Conservation (phyloP, 129 eudicot genomes). For the Oenanthe sinensis region DNA sequence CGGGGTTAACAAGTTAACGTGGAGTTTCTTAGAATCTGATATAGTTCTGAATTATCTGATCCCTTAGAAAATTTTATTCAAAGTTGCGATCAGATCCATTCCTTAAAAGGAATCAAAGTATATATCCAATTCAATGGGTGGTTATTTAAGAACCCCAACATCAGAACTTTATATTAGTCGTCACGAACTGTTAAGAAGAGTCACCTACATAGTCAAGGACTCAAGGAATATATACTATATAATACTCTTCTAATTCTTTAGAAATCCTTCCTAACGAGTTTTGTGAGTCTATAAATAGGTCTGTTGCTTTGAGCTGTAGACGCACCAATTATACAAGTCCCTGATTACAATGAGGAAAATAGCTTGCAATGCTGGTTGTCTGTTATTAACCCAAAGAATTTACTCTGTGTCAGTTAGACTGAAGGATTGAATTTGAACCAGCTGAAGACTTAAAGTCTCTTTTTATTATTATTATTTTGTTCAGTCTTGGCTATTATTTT, state of each 20-base stretch:
- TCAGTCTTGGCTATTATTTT: background rate
- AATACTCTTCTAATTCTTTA: background rate
- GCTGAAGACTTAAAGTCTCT: background rate
- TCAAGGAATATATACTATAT: background rate
- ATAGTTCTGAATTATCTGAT: background rate
- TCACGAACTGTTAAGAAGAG: background rate
- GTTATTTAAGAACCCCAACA: background rate
- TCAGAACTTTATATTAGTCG: too few relatives aligned
- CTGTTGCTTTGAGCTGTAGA: background rate
- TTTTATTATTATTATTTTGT: background rate
- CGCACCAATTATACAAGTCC: background rate
- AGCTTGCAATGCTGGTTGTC: background rate
- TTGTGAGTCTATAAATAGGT: background rate
- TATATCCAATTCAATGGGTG: background rate
- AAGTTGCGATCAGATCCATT: background rate
- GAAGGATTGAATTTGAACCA: background rate
- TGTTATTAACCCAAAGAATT: background rate
- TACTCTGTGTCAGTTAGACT: background rate
- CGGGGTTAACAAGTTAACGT: background rate
- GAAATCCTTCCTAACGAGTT: background rate
- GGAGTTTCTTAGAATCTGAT: background rate
- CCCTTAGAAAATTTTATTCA: background rate
- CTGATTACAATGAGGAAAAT: background rate
- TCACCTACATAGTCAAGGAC: background rate
- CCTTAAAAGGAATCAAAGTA: background rate